phyloP scores from a whole-genome alignment of 2,329 filamentous ascomycete genomes.

The Waltergamsia citrina region DNA sequence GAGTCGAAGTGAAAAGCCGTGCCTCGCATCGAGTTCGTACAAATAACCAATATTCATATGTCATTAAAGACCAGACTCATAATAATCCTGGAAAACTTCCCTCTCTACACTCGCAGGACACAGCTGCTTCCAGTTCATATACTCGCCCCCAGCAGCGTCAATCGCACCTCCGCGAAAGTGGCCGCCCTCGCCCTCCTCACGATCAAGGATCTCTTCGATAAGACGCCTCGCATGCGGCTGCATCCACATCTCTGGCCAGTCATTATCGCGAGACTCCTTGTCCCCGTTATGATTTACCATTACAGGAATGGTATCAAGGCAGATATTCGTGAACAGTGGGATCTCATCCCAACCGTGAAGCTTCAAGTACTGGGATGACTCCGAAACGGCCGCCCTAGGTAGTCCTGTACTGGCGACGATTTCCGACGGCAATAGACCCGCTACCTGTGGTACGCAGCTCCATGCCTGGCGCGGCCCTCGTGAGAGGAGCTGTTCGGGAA shows the following conservation, averaged over 20 bases:
- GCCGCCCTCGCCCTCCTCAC: conserved; percentile 8
- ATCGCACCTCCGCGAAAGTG: conserved; percentile 7
- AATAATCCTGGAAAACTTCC: conserved; percentile 14
- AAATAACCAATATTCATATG: no score
- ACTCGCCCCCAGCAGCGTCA: background rate
- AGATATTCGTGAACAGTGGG: conserved; percentile 17
- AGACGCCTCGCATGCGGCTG: conserved; percentile 9
- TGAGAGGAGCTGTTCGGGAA: conserved; percentile 10
- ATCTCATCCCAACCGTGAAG: conserved; percentile 13
- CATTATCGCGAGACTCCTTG: conserved; percentile 10
- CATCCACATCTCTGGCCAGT: conserved; percentile 17
- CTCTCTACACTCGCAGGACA: conserved; percentile 12
- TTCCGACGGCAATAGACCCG: conserved; percentile 8
- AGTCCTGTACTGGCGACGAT: conserved; percentile 9
- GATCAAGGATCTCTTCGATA: conserved; percentile 10
- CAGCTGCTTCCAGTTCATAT: conserved; percentile 12
- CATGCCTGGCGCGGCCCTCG: conserved; percentile 4
- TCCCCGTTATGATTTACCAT: conserved; percentile 18
- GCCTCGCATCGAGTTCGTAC: no score
- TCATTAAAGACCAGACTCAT: no score
- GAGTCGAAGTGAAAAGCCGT: no score
- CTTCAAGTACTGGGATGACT: conserved; percentile 3
- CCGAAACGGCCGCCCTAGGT: conserved; percentile 7
- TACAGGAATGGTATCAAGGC: conserved; percentile 15
- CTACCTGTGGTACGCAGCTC: conserved; percentile 4